Conservation (phyloP, 768 basidiomycete genomes). For the Chiua virens region DNA sequence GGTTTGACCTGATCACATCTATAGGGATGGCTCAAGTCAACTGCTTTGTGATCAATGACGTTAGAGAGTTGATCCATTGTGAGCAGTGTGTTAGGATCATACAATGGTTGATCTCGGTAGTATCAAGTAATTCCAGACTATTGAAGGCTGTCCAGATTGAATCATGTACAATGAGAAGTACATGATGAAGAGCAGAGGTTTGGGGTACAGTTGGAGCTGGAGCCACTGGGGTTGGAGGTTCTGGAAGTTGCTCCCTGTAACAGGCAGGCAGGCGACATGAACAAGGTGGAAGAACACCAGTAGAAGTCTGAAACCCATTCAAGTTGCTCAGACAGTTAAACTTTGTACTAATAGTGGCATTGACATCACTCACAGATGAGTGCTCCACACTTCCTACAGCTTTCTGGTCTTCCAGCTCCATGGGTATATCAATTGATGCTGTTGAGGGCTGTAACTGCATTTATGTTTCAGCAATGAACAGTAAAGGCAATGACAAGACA, state of each 20-base stretch:
- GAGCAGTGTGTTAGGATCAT: background rate
- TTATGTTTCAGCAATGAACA: no score
- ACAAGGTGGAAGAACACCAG: background rate
- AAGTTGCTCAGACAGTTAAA: no score
- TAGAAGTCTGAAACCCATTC: no score
- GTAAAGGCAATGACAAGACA: no score
- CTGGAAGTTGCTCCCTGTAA: background rate
- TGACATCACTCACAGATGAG: no score
- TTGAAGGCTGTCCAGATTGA: background rate
- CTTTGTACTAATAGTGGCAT: no score
- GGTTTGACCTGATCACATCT: background rate
- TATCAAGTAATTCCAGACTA: background rate
- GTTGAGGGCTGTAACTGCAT: no score
- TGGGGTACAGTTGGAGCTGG: background rate
- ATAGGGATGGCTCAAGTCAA: background rate
- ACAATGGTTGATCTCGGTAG: background rate
- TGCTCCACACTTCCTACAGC: no score
- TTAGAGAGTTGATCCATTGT: background rate
- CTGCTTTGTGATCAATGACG: background rate
- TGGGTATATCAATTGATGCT: no score
- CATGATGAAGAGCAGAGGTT: background rate
- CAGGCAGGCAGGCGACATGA: background rate
- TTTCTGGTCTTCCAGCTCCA: no score
- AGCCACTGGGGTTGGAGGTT: background rate
- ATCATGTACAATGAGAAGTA: background rate